These are phyloP conservation scores for Thalassiosira profunda DNA, from an alignment of 108 stramenopile genomes.

Conservation along the genomic window DNA sequence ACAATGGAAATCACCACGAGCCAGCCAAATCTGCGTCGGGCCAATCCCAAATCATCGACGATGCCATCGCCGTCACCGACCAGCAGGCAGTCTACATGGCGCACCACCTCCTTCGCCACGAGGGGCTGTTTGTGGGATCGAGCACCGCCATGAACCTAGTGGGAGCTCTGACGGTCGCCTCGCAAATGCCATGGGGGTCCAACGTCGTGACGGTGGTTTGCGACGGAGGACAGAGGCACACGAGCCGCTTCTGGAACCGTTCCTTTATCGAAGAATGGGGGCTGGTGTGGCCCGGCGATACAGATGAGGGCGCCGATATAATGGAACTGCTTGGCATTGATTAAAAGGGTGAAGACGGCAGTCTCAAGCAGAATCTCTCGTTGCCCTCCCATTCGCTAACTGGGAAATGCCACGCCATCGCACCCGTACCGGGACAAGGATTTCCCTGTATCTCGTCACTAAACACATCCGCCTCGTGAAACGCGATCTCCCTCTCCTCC, in stretches of 20 bases:
- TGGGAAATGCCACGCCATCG: slow-evolving; percentile 69
- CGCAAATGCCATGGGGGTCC: slow-evolving; percentile 50
- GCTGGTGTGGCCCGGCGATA: slow-evolving; percentile 81
- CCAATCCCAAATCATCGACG: slow-evolving; percentile 58
- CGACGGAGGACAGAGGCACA: slow-evolving; percentile 91
- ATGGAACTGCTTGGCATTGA: no score
- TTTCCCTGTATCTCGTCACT: slow-evolving; percentile 57
- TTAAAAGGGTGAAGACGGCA: no score
- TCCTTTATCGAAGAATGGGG: slow-evolving; percentile 75
- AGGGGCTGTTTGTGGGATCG: slow-evolving; percentile 96
- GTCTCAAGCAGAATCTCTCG: slow-evolving; percentile 50
- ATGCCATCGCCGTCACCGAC: slow-evolving; percentile 74
- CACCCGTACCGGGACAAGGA: slow-evolving; percentile 36
- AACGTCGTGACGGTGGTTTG: slow-evolving; percentile 93
- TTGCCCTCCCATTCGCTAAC: slow-evolving; percentile 67
- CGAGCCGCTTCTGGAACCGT: slow-evolving; percentile 91
- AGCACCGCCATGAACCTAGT: slow-evolving; percentile 96
- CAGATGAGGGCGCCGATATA: no score
- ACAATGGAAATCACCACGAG: not conserved
- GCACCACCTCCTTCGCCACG: slow-evolving; percentile 86
- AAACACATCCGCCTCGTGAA: slow-evolving; percentile 41
- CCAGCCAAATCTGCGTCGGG: slow-evolving; percentile 1
- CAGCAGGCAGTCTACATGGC: slow-evolving; percentile 97
- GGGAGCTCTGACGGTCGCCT: slow-evolving; percentile 83
- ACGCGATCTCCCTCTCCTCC: slow-evolving; percentile 44